Conservation (phyloP, 768 basidiomycete species). For the Amanita molliuscula region DNA sequence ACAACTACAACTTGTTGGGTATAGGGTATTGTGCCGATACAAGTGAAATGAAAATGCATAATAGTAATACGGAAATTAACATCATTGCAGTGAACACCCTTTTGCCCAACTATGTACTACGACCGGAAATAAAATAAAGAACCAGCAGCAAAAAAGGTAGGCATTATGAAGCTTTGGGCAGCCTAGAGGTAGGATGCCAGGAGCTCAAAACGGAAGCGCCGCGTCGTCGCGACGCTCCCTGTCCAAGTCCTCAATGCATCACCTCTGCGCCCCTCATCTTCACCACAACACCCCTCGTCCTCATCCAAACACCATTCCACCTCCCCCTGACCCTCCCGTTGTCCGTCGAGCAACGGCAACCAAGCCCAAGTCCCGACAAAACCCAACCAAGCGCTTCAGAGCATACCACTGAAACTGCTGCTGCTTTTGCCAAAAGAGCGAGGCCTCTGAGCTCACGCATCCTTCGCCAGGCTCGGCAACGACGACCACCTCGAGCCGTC, state of each 20-base stretch:
- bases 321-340: not conserved
- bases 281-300: not conserved
- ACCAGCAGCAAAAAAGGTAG: not conserved
- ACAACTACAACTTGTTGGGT: too few relatives aligned
- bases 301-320: not conserved
- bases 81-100: too few relatives aligned
- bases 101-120: too few relatives aligned
- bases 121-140: not conserved
- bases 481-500: not conserved
- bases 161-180: not conserved
- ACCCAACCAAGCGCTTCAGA: slow-evolving; percentile 34
- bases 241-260: not conserved
- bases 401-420: slow-evolving; percentile 27
- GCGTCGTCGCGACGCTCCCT: not conserved
- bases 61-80: too few relatives aligned
- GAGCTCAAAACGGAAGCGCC: not conserved
- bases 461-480: not conserved
- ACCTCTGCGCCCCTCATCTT: not conserved
- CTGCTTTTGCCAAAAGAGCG: slow-evolving; percentile 11
- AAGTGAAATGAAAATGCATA: too few relatives aligned
- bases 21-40: too few relatives aligned
- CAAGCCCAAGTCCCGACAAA: slow-evolving; percentile 37
- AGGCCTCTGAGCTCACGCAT: not conserved
- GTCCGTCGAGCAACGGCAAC: slow-evolving; percentile 8
- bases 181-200: not conserved